Base-by-base conservation (phyloP, 2,329 filamentous ascomycete species). In the Byssothecium circinans region DNA sequence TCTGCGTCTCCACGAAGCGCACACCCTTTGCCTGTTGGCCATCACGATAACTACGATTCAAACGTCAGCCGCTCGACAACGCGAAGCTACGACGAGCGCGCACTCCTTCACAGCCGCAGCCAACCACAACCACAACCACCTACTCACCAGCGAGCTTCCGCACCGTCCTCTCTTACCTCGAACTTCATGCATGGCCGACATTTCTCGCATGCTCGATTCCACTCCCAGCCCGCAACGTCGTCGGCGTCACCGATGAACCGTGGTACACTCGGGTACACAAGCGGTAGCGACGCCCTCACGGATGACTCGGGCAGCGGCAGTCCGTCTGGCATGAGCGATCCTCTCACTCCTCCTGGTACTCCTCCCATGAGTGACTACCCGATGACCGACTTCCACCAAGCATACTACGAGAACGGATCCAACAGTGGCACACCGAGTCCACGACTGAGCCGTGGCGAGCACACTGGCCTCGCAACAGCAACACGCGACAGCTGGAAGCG, bases 301-400 rank as follows among this genome's bases (percentile, higher is more conserved):
- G 86, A 89, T 57, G 86, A 89, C 64, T 87, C 81, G 49, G 81
- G 79, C 46, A 81, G 80, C 78, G 48, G 63, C 19, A 74, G 45
- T 51, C 72, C 74, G 2, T 73, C 42, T 75, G 82, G 27, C 69
- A 78, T 40, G 20, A 74, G 77, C 50, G 85, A 86, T 62, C 86
- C 79, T 2, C 85, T 89, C 76, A 91, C 88, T 3, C 88, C 88
- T 1, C 87, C 87, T 2, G 88, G 87, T 6, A 91, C 88, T 4
- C 88, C 88, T 0, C 87, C 87, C 1, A 88, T 88, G 27, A 68
- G 56, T 53, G 65, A 69, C 38, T 68, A 67, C 30, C 86, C 87
- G 5, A 67, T 70, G 65, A 58, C 52, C 10, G 69, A 72, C 39
- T 67, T 64, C 35, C 59, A 67, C 20, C 65, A 67, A 32, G 61